phyloP scores from a whole-genome alignment of 2,329 filamentous ascomycete genomes.

The Tolypocladium inflatum region DNA sequence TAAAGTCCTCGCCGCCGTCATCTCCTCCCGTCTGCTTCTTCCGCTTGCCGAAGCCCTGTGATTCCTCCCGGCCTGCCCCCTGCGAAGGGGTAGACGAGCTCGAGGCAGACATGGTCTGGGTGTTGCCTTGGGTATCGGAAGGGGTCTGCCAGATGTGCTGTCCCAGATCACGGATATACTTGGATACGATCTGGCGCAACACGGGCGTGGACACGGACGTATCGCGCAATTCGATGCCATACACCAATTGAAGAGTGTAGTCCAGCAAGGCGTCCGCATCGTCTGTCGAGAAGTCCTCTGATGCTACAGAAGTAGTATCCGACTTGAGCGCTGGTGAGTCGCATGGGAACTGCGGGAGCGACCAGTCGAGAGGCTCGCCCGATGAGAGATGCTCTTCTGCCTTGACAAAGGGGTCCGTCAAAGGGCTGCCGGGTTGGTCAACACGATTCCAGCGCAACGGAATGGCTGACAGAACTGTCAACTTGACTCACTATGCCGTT shows the following conservation, averaged over 20 bases:
- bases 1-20: conserved; percentile 23
- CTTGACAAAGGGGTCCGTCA: conserved; percentile 3
- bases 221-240: conserved; percentile 26
- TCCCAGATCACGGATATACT: conserved; percentile 22
- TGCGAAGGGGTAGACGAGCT: conserved; percentile 21
- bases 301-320: conserved; percentile 12
- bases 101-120: conserved; percentile 19
- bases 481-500: background rate
- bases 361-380: conserved; percentile 6
- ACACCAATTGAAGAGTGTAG: conserved; percentile 26
- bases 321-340: conserved; percentile 5
- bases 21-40: conserved; percentile 23
- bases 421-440: conserved; percentile 2
- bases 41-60: conserved; percentile 19
- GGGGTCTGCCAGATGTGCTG: conserved; percentile 21
- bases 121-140: conserved; percentile 15
- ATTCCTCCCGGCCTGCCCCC: conserved; percentile 11
- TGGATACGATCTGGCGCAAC: conserved; percentile 20
- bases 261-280: conserved; percentile 25
- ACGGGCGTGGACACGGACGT: conserved; percentile 15
- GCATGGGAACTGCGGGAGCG: conserved; percentile 1
- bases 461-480: background rate
- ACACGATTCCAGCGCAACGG: background rate
- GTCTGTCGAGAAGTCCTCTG: conserved; percentile 20
- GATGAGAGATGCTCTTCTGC: conserved; percentile 6